These are phyloP conservation scores for Ceratobasidium sp. DNA, from an alignment of 1,284 basidiomycete genomes.

Conservation along the genomic window DNA sequence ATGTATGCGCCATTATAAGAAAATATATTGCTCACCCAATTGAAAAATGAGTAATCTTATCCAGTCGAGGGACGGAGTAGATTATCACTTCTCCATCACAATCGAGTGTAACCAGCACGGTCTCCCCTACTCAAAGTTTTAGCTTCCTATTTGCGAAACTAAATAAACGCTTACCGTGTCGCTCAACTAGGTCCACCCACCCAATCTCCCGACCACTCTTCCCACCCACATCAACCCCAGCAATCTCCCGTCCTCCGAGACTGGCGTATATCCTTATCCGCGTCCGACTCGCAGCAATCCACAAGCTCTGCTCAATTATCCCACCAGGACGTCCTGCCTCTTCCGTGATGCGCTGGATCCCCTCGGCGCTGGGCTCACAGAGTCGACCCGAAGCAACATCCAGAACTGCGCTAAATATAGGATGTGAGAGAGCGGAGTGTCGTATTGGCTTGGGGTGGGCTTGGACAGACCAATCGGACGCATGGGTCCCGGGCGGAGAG, in stretches of 20 bases:
- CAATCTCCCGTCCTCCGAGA: conserved; percentile 18
- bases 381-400: conserved; percentile 66
- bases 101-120: conserved; percentile 72
- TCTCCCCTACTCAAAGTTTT: conserved; percentile 59
- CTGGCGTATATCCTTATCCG: conserved; percentile 59
- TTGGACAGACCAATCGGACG: conserved; percentile 62
- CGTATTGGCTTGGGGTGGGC: conserved; percentile 54
- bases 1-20: conserved; percentile 5
- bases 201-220: conserved; percentile 64
- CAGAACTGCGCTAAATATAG: conserved; percentile 70
- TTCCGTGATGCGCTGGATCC: conserved; percentile 49
- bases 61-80: conserved; percentile 76
- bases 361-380: conserved; percentile 60
- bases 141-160: background rate
- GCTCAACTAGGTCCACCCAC: conserved; percentile 64
- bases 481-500: conserved; percentile 55
- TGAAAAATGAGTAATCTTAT: conserved; percentile 64
- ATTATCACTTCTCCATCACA: conserved; percentile 64
- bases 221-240: conserved; percentile 58
- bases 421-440: conserved; percentile 59
- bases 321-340: conserved; percentile 51
- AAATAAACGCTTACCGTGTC: conserved; percentile 58
- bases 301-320: conserved; percentile 51
- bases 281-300: conserved; percentile 67
- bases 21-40: conserved; percentile 50